A percentile compares a stretch with the other conserved stretches of the same genome.
Conservation (phyloP, 164 flowering plant species). For the Sextonia rubra region DNA sequence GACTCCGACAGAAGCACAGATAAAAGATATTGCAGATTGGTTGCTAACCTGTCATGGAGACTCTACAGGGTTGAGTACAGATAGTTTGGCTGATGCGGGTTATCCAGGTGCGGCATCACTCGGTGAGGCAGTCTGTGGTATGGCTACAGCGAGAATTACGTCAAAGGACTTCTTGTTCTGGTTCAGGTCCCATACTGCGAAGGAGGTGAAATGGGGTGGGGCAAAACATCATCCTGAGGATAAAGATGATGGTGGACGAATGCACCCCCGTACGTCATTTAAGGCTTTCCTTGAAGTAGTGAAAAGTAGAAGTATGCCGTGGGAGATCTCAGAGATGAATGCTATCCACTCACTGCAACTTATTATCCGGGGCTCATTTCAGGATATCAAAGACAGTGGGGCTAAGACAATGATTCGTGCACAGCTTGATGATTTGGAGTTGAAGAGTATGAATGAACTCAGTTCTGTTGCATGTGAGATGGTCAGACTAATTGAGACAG, state of each 20-base stretch:
- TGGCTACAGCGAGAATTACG: constrained; percentile 52
- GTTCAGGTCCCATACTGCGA: constrained; percentile 32
- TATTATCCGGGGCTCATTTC: constrained; percentile 24
- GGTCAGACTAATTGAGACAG: constrained; percentile 20
- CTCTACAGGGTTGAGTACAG: constrained; percentile 67
- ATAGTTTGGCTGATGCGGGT: constrained; percentile 56
- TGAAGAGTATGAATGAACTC: constrained; percentile 15
- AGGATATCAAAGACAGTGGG: constrained; percentile 10
- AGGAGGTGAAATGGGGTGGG: constrained; percentile 36
- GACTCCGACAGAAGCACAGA: constrained; percentile 65
- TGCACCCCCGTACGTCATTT: constrained; percentile 33
- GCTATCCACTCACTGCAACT: constrained; percentile 30
- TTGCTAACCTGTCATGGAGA: constrained; percentile 46
- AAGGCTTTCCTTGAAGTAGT: constrained; percentile 31
- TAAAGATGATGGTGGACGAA: constrained; percentile 21
- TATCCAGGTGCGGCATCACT: constrained; percentile 56
- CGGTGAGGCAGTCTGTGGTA: constrained; percentile 72
- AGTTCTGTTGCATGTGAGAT: constrained; percentile 9
- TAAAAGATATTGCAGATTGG: constrained; percentile 62
- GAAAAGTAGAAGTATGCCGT: constrained; percentile 24
- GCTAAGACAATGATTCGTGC: background rate
- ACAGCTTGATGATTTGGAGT: background rate
- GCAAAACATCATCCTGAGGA: constrained; percentile 25
- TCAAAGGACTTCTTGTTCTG: constrained; percentile 55
- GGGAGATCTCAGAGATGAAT: constrained; percentile 26